phyloP scores from a whole-genome alignment of 2,329 filamentous ascomycete genomes.

The Penicillium digitatum region DNA sequence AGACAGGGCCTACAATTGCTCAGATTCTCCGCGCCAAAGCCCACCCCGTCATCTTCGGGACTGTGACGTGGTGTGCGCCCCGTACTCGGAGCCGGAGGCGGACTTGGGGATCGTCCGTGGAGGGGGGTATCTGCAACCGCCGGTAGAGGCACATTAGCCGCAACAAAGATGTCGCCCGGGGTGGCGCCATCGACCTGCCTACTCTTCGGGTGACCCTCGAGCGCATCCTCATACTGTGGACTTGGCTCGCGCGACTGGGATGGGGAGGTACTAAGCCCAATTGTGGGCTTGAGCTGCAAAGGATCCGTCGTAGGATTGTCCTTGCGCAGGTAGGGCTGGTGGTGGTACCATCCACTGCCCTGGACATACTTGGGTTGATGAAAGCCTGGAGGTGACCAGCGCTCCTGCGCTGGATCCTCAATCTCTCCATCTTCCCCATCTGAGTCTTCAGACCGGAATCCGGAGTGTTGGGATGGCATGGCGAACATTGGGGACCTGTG shows the following conservation, averaged over 20 bases:
- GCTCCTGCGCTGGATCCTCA: conserved; percentile 41
- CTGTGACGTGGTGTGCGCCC: conserved; percentile 13
- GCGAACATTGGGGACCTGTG: conserved; percentile 52
- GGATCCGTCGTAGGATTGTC: conserved; percentile 28
- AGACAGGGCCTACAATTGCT: conserved; percentile 51
- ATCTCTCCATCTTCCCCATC: conserved; percentile 43
- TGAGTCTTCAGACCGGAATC: conserved; percentile 56
- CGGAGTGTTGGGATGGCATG: conserved; percentile 59
- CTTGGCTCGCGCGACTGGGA: conserved; percentile 55
- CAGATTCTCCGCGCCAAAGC: conserved; percentile 36
- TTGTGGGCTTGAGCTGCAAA: conserved; percentile 42
- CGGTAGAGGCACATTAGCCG: conserved; percentile 54
- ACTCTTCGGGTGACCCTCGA: conserved; percentile 39
- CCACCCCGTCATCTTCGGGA: conserved; percentile 35
- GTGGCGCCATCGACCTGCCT: conserved; percentile 19
- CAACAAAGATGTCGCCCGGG: conserved; percentile 28
- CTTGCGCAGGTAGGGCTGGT: conserved; percentile 48
- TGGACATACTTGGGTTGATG: conserved; percentile 43
- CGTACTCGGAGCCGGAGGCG: conserved; percentile 39
- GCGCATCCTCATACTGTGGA: conserved; percentile 58
- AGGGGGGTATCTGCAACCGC: conserved; percentile 53
- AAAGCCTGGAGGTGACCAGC: conserved; percentile 65
- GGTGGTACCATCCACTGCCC: conserved; percentile 55
- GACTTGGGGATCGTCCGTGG: conserved; percentile 56
- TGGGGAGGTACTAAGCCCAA: conserved; percentile 40